Evolutionary conservation across 495 filamentous ascomycete genomes (phyloP).

Genomic region (Aspergillus sparsus): DNA sequence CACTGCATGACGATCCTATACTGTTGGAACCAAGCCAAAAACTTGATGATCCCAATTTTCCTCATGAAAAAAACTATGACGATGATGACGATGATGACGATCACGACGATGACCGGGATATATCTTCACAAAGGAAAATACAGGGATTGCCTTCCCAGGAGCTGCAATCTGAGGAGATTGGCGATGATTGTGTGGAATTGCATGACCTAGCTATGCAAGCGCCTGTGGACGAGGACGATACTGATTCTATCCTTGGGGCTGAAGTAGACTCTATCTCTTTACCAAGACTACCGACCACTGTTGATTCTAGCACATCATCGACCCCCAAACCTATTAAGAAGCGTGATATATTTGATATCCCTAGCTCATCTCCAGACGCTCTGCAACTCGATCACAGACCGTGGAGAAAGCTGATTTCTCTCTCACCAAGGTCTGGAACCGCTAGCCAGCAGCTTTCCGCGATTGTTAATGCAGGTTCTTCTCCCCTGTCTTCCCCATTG

Average conservation of each 20-base stretch:
- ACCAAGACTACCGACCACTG: constrained; percentile 8
- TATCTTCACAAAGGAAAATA: neutral
- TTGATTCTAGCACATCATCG: constrained; percentile 12
- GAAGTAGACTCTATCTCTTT: neutral
- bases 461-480: constrained; percentile 29
- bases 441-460: constrained; percentile 5
- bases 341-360: constrained; percentile 26
- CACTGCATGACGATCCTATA: neutral
- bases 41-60: neutral
- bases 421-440: constrained; percentile 6
- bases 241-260: neutral
- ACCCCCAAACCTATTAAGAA: constrained; percentile 22
- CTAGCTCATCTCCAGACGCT: constrained; percentile 40
- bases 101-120: neutral
- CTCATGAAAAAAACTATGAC: neutral
- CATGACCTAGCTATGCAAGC: neutral
- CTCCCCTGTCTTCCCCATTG: constrained; percentile 47
- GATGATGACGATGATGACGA: constrained; percentile 3
- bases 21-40: neutral
- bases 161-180: neutral
- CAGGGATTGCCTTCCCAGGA: constrained; percentile 9
- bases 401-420: constrained; percentile 14
- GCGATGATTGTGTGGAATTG: neutral
- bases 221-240: constrained; percentile 4
- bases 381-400: constrained; percentile 28